These are phyloP conservation scores for Isatis tinctoria DNA, from an alignment of 345 rosid species.

Conservation along the genomic window DNA sequence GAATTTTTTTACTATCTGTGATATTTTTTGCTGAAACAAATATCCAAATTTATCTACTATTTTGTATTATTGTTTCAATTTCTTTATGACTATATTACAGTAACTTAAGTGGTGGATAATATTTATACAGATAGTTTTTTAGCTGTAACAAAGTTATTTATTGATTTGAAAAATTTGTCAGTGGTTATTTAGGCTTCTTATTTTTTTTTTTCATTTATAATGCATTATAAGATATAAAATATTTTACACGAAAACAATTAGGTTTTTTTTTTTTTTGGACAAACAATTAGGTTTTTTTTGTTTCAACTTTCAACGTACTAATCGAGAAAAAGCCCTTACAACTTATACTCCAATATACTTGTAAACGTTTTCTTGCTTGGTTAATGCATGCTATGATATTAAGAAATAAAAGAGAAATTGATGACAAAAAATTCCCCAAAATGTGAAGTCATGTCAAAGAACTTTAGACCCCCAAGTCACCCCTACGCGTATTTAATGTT, in stretches of 20 bases:
- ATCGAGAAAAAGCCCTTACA: background rate
- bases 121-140: no score
- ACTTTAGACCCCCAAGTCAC: background rate
- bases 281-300: no score
- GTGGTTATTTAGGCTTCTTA: no score
- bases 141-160: background rate
- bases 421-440: background rate
- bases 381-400: background rate
- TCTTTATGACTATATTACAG: no score
- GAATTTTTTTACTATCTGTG: background rate
- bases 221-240: no score
- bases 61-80: no score
- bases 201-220: no score
- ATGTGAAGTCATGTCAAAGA: slow-evolving; percentile 5
- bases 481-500: background rate
- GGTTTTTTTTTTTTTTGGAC: no score
- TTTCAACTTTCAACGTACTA: background rate
- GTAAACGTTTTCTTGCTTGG: background rate
- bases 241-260: no score
- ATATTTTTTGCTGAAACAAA: background rate
- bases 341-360: background rate
- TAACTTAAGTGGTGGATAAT: no score
- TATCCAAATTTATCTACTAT: no score
- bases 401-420: background rate
- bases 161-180: background rate